Evolutionary conservation across 176 grass and related monocot genomes (phyloP), one percentile per base, ranked within the genome.

Genomic region (Aechmea fasciata): DNA sequence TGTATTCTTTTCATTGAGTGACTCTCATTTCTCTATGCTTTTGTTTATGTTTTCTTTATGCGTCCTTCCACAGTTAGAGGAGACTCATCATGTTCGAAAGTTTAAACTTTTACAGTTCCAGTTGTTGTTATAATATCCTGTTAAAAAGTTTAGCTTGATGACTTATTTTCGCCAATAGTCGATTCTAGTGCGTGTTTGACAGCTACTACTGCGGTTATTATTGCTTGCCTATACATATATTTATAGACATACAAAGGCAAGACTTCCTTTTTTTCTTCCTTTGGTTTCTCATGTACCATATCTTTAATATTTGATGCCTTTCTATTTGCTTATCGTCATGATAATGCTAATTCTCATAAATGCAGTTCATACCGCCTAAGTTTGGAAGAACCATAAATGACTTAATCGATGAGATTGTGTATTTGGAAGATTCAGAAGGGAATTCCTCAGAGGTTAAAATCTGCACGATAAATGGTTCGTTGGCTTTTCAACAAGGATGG

Each of bases 401-500:
- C 57, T 80, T 83, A 20, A 57, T 61, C 64, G 59, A 80, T 72
- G 57, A 24, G 12, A 15, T 59, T 74, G 74, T 92, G 11, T 71
- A 41, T 69, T 76, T 91, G 64, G 3, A 84, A 77, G 78, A 88
- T 65, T 74, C 75, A 22, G 63, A 80, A 28, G 77, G 55, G 25
- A 83, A 52, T 7, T 2, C 2, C 77, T 88, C 73, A 18, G 62
- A 3, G 10, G 71, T 82, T 66, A 65, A 50, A 71, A 4, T 88
- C 17, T 80, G 79, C 0, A 9, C 55, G 79, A 55, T 83, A 50
- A 48, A 65, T 77, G 82, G 50, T 63, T 77, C 23, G 33, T 72
- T 85, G 41, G 62, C 61, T 55, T 92, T 88, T 75, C 13, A 75
- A 80, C 65, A 81, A 25, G 85, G 89, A 52, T 92, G 89, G 89